Evolutionary conservation across 208 protist species (phyloP), one percentile per base, ranked within the genome.

Genomic region (Trypanosoma lewisi): DNA sequence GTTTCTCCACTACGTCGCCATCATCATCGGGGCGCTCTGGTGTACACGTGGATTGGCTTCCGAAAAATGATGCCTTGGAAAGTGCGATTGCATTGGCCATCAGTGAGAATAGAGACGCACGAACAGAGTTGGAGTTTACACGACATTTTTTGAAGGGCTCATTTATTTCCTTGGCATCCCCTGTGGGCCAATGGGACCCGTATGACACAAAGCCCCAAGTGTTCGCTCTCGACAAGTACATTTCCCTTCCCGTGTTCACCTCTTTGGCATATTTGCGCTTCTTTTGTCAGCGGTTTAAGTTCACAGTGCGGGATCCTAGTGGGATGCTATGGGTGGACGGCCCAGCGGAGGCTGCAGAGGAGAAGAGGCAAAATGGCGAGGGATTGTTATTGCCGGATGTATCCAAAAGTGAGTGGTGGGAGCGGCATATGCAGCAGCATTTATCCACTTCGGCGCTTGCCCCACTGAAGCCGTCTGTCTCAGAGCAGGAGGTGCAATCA

Each of bases 121-220:
- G 89, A 8, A 80, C 89, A 2, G 82, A 92, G 67, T 75, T 95
- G 67, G 84, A 91, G 72, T 78, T 95, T 57, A 85, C 76, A 47
- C 81, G 84, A 25, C 82, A 83, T n/a, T 79, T 95, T 44, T 61
- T 95, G 52, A 67, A 64, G 52, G 82, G 78, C 53, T 83, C 77
- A 25, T 54, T 93, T 39, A 77, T 95, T 44, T 95, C 89, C 8
- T 63, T 95, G 33, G 89, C 89, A 16, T 86, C 86, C 12, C 89
- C 89, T 14, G 85, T 93, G 2, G 77, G 64, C 4, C 53, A 61
- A 16, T 95, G 85, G 84, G 89, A 95, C 48, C 89, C 89, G 33
- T 93, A 91, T 67, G 89, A 93, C 48, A 82, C 89, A 19, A 91
- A 93, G 71, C 86, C 89, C 61, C 89, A 95, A 68, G 80, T 91